phyloP scores from a whole-genome alignment of 768 basidiomycete species.

The Suillus occidentalis region DNA sequence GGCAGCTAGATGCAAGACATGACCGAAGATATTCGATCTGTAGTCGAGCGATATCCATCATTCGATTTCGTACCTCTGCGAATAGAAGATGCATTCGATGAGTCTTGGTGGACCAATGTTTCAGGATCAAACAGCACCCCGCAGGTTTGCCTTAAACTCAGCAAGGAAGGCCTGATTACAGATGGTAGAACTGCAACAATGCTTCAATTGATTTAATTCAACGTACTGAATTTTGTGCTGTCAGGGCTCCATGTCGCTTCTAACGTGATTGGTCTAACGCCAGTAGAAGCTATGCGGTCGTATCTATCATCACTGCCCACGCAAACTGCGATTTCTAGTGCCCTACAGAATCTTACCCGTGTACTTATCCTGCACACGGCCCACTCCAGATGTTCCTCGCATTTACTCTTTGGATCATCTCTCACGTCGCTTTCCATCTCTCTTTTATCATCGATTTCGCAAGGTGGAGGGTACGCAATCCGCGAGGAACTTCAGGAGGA shows the following conservation, averaged over 20 bases:
- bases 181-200: slow-evolving; percentile 22
- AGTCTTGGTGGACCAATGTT: slow-evolving; percentile 59
- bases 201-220: not conserved
- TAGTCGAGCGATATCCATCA: slow-evolving; percentile 48
- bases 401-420: slow-evolving; percentile 76
- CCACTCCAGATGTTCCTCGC: slow-evolving; percentile 57
- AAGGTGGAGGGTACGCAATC: slow-evolving; percentile 74
- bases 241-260: slow-evolving; percentile 26
- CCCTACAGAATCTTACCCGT: slow-evolving; percentile 60
- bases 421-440: slow-evolving; percentile 77
- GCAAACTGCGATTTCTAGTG: slow-evolving; percentile 61
- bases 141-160: slow-evolving; percentile 46
- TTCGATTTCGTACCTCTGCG: slow-evolving; percentile 63
- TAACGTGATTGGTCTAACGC: slow-evolving; percentile 14
- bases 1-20: slow-evolving; percentile 50
- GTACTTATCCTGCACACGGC: slow-evolving; percentile 74
- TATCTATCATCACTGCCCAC: slow-evolving; percentile 74
- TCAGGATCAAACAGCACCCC: slow-evolving; percentile 31
- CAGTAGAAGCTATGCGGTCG: slow-evolving; percentile 36
- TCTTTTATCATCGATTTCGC: slow-evolving; percentile 70
- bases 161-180: slow-evolving; percentile 48
- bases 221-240: slow-evolving; percentile 8
- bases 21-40: slow-evolving; percentile 48
- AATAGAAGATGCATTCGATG: slow-evolving; percentile 75
- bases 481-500: slow-evolving; percentile 71